These are phyloP conservation scores for Talaromyces sp. DNA, from an alignment of 2,329 filamentous ascomycete genomes.

Conservation along the genomic window DNA sequence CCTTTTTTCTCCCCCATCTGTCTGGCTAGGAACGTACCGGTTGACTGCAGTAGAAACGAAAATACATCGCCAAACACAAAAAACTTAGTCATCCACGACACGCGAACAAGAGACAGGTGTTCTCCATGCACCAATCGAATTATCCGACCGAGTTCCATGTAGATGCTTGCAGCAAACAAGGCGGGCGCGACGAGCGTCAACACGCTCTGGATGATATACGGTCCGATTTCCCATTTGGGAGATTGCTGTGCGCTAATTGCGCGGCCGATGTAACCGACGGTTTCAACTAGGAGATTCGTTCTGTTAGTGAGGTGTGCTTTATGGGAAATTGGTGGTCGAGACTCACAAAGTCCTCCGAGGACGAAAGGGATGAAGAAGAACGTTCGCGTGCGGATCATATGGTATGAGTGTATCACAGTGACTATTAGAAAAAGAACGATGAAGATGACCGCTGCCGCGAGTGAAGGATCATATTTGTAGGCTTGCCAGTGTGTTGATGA, in stretches of 20 bases:
- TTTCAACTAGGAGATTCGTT: neutral
- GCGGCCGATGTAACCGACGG: neutral
- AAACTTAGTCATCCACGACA: constrained; percentile 26
- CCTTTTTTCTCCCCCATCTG: neutral
- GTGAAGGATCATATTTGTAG: neutral
- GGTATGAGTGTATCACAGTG: neutral
- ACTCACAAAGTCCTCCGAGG: constrained; percentile 28
- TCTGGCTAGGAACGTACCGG: constrained; percentile 7
- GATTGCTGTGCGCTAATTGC: neutral
- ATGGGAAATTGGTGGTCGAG: neutral
- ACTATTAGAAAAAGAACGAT: neutral
- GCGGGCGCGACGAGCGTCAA: constrained; percentile 28
- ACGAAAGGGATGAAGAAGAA: constrained; percentile 26
- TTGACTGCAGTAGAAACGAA: constrained; percentile 26
- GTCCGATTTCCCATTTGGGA: constrained; percentile 1
- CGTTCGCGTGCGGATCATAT: constrained; percentile 14
- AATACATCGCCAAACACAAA: constrained; percentile 27
- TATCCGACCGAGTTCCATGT: constrained; percentile 30
- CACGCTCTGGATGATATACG: constrained; percentile 24
- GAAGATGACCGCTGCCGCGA: constrained; percentile 1
- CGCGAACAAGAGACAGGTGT: constrained; percentile 18
- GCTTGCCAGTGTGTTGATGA: neutral
- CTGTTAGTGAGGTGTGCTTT: neutral
- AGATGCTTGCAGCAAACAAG: constrained; percentile 31
- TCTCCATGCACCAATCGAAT: constrained; percentile 24